Base-by-base conservation (phyloP, 2,329 filamentous ascomycete species). In the Paraphoma chrysanthemicola region DNA sequence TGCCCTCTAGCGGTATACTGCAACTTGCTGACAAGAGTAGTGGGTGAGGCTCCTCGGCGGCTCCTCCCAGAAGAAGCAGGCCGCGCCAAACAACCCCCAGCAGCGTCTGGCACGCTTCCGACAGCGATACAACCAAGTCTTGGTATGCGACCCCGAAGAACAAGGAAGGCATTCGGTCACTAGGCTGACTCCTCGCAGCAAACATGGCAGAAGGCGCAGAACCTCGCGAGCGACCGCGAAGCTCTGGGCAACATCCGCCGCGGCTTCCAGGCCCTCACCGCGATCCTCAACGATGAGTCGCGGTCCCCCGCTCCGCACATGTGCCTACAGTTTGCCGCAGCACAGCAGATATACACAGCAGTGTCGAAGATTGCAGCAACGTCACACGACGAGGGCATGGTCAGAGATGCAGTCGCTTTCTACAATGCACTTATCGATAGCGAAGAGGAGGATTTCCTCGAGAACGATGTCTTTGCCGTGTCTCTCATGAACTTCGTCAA, bases 381-480 rank as follows among this genome's bases (percentile, higher is more conserved):
- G 0, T 93, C 91, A 31, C 90, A 92, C 74, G 91, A 96, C 76
- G 90, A 96, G 68, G 89, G 87, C 71, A 89, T 97, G 70, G 90
- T 98, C 66, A 88, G 90, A 63, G 91, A 94, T 71, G 90, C 91
- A 28, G 90, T 97, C 38, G 82, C 89, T 41, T 88, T 97, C 72
- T 97, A 97, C 77, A 92, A 92, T 54, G 93, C 92, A 14, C 84
- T 99, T 61, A 91, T 98, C 69, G 95, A 99, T 78, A 95, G 93
- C 75, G 95, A 98, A 77, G 93, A 97, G 78, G 95, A 97, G 73
- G 92, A 93, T 36, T 96, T 98, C 70, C 87, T 97, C 46, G 91
- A 96, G 71, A 96, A 91, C 70, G 86, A 89, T 31, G 84, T 87
- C 52, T 99, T 99, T 74, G 92, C 95, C 2, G 86, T 89, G 55